phyloP scores from a whole-genome alignment of 2,329 filamentous ascomycete species.

The Lasiodiplodia gonubiensis region DNA sequence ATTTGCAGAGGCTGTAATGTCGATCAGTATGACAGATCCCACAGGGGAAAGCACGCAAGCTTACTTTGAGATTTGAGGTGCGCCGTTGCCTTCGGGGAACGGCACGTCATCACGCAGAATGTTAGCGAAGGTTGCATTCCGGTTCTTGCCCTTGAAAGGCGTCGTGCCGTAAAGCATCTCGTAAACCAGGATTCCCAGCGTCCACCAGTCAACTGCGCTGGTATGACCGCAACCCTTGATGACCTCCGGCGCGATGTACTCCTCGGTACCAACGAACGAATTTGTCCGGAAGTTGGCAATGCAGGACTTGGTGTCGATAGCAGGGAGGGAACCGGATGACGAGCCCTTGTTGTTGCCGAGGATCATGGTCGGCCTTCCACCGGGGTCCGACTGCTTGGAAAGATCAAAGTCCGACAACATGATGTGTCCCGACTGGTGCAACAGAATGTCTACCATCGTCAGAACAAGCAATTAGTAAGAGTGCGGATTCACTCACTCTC shows the following conservation, averaged over 20 bases:
- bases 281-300: constrained; percentile 98
- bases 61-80: constrained; percentile 90
- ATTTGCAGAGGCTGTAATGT: constrained; percentile 81
- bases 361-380: constrained; percentile 97
- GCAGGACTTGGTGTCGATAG: constrained; percentile 98
- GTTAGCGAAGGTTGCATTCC: constrained; percentile 97
- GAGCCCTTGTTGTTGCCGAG: constrained; percentile 81
- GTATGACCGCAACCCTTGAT: constrained; percentile 99
- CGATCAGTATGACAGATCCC: neutral
- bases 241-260: constrained; percentile 98
- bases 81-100: constrained; percentile 86
- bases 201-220: constrained; percentile 99
- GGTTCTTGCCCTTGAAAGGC: constrained; percentile 98
- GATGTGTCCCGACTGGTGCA: constrained; percentile 99
- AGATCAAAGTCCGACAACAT: constrained; percentile 99
- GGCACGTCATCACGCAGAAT: constrained; percentile 94
- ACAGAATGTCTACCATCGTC: constrained; percentile 76
- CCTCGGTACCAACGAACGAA: constrained; percentile 97
- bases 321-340: constrained; percentile 83
- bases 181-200: constrained; percentile 93
- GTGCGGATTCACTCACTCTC: constrained; percentile 72
- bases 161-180: constrained; percentile 99
- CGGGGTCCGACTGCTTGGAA: constrained; percentile 95
- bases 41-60: constrained; percentile 41
- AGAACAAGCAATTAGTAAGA: constrained; percentile 39